Base-by-base conservation (phyloP, 2,329 filamentous ascomycete genomes). In the Fusarium clavum region DNA sequence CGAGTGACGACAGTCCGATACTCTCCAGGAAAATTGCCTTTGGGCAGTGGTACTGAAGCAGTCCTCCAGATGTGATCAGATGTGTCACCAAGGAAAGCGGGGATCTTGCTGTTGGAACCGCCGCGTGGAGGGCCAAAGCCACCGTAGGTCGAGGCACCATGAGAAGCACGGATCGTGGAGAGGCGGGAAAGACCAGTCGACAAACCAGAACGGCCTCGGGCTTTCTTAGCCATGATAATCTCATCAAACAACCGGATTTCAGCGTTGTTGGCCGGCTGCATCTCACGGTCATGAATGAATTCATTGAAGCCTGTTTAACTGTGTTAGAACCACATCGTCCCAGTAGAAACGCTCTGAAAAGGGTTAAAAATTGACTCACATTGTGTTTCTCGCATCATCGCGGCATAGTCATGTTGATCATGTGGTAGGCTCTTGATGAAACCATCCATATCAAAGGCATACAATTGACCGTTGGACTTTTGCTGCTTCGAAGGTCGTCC, bases 271-370 rank as follows among this genome's bases (percentile, higher is more conserved):
- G 88, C 79, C 4, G 88, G 83, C 10, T 86, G 88, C 24, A 84
- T 89, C 80, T 96, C 93, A 47, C 93, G 88, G 73, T 94, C 91
- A 75, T 95, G 91, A 67, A 96, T 92, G 78, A 96, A 96, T 78
- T 95, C 92, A 72, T 94, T 94, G 78, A 94, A 94, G 51, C 74
- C 77, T 78, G 56, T 58, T 69, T 49, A 67, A 66, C 29, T 40
- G 43, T 25, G 59, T 64, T 57, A 65, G 66, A 45, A 38, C 61
- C 24, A 12, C 25, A 38, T 25, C 12, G 22, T 32, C n/a, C 30
- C 24, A 57, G 56, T 25, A 29, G 32, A 22, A 30, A 46, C 2
- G n/a, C 13, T 20, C 34, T 4, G 34, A 41, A 51, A 43, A 55
- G 25, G n/a, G 27, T n/a, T 34, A 47, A 3, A 16, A 20, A 45